Base-by-base conservation (phyloP, 192 early-diverging fungal genomes). In the Lobulomyces angularis region DNA sequence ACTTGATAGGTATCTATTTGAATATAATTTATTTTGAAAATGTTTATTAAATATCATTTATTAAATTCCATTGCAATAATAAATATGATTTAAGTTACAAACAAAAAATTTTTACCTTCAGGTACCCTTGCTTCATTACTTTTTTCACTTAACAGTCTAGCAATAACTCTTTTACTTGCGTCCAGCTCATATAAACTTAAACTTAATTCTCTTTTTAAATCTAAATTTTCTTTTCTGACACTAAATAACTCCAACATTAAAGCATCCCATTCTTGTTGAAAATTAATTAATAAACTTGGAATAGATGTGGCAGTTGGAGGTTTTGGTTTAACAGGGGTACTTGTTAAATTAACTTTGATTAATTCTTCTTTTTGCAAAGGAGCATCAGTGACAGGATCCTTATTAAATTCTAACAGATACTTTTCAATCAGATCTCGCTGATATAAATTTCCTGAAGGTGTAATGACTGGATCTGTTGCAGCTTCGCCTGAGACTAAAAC, bases 221-320 rank as follows among this genome's bases (percentile, higher is more conserved):
- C 76, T 54, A 85, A 76, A 59, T 92, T 84, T 58, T 96, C 85
- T 59, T 86, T 81, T 57, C 88, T 89, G 42, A 98, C 70, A 26
- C 77, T 78, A 55, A 83, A 87, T 1, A 90, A 85, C 66, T 98
- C 94, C 19, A 98, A 68, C 68, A 95, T 88, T 11, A 87, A 61
- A n/a, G 85, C 68, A 48, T 98, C 94, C 84, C 86, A 98, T 55
- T 98, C 94, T 55, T 88, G 88, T 52, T 98, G 94, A 27, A 98
- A 76, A 1, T 80, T 68, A 7, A 77, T 64, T 11, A 98, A 70
- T 16, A 94, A 65, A 20, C 86, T 77, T 8, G 94, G 94, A 26
- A 98, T 77, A 14, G 91, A 96, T 23, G 86, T 91, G 48, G 84
- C 61, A 7, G 82, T 77, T 18, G 94, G 90, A 25, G 86, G 86